Evolutionary conservation across 2,329 filamentous ascomycete species (phyloP).

Genomic region (Aspergillus intermedius): DNA sequence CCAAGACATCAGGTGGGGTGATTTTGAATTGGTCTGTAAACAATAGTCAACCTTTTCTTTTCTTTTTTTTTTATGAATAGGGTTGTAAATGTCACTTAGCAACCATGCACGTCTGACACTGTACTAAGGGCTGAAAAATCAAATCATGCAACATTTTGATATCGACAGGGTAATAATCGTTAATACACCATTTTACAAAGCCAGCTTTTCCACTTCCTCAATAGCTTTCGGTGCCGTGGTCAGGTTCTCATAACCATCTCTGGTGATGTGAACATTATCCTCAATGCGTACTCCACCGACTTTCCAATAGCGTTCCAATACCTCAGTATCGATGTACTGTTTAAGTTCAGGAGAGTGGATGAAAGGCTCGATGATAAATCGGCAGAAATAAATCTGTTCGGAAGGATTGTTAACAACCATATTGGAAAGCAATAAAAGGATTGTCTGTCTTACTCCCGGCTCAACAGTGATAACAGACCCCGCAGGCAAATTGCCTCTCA

Average conservation of each 20-base stretch:
- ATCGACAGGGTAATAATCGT: neutral
- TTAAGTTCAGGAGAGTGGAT: conserved; percentile 64
- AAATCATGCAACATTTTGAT: no score
- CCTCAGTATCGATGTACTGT: conserved; percentile 67
- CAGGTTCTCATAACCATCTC: conserved; percentile 73
- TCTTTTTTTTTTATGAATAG: no score
- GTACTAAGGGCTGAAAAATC: no score
- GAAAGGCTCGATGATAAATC: conserved; percentile 78
- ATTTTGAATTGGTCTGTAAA: no score
- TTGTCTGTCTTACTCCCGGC: conserved; percentile 61
- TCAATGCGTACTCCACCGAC: conserved; percentile 92
- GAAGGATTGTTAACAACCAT: conserved; percentile 1
- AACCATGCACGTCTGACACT: no score
- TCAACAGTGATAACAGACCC: conserved; percentile 89
- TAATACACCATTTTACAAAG: conserved; percentile 12
- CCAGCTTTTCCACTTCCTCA: conserved; percentile 55
- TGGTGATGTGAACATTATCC: conserved; percentile 77
- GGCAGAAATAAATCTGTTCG: conserved; percentile 74
- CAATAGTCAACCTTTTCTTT: no score
- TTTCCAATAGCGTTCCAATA: conserved; percentile 73
- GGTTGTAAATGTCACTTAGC: no score
- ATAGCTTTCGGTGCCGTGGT: conserved; percentile 69
- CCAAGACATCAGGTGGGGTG: no score
- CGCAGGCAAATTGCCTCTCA: conserved; percentile 67
- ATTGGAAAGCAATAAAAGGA: conserved; percentile 1